Conservation (phyloP, 208 protist species). For the Leishmania martiniquensis region DNA sequence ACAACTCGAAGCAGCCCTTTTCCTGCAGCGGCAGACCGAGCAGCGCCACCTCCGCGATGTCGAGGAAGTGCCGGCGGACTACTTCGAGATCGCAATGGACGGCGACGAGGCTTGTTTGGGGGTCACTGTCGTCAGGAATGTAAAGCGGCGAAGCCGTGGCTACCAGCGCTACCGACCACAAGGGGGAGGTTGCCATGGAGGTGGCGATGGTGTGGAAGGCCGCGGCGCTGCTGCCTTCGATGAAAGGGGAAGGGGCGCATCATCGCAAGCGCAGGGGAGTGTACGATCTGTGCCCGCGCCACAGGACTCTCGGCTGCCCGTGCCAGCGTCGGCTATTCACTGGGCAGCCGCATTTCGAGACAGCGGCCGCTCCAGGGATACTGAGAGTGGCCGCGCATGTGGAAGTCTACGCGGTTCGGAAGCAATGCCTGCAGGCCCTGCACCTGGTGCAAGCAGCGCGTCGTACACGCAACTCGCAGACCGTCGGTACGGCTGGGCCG, state of each 20-base stretch:
- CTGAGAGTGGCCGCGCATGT: background rate
- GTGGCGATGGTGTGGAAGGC: background rate
- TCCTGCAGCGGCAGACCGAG: background rate
- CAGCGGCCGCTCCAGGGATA: background rate
- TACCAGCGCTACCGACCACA: background rate
- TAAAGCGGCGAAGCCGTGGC: background rate
- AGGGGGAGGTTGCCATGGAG: background rate
- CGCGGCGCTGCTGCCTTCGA: background rate
- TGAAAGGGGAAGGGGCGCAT: background rate
- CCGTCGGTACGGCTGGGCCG: conserved; percentile 21
- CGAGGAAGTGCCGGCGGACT: background rate
- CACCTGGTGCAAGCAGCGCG: background rate
- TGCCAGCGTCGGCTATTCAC: conserved; percentile 1
- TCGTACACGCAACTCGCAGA: conserved; percentile 5
- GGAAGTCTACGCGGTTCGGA: background rate
- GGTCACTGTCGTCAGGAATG: background rate
- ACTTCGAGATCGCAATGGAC: conserved; percentile 3
- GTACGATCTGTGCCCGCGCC: background rate
- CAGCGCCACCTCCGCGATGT: background rate
- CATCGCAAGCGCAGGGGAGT: background rate
- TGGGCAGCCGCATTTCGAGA: background rate
- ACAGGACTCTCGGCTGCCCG: background rate
- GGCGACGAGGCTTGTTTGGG: background rate
- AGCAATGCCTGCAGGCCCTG: background rate
- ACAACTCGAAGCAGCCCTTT: background rate